Base-by-base conservation (phyloP, 2,329 filamentous ascomycete genomes). In the Hypoxylon sp. region DNA sequence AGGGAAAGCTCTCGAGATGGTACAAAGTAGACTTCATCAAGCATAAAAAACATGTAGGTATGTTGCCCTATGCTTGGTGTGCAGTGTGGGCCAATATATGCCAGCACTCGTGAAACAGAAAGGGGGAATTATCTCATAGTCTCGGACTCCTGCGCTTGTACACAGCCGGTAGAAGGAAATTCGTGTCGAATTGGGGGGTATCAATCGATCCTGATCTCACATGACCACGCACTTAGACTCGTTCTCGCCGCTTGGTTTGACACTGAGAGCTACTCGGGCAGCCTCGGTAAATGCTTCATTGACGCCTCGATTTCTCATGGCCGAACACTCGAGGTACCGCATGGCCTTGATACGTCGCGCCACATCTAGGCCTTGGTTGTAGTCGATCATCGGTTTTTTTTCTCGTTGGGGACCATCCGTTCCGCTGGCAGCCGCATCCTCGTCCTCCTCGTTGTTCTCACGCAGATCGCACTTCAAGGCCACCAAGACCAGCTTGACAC, bases 261-360 rank as follows among this genome's bases (percentile, higher is more conserved):
- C 88, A 71, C 88, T 89, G 60, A 99, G 84, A 12, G 96, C 96
- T 34, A 99, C 96, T 75, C 96, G 91, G 23, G 96, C 95, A 41
- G 96, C 96, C 83, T 99, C 96, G 41, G 96, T 98, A 76, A 99
- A 99, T 45, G 96, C 96, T 81, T 99, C 96, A 80, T 98, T 97
- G 76, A 99, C 96, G 66, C 96, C 96, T 53, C 96, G 89, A 81
- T 99, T 99, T 81, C 94, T 91, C 90, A 98, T 98, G 61, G 96
- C 96, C 37, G 96, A 98, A 84, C 96, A 99, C 85, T 99, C 96
- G 60, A 99, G 88, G 79, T 99, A 99, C 76, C 96, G 90, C 76
- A 97, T 86, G 5, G 96, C 96, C 73, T 94, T 92, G 81, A 98
- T 97, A 78, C 91, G 90, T 77, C 95, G 90, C 39, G 95, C 95